phyloP scores from a whole-genome alignment of 2,329 filamentous ascomycete genomes.

The Myriangium duriaei region DNA sequence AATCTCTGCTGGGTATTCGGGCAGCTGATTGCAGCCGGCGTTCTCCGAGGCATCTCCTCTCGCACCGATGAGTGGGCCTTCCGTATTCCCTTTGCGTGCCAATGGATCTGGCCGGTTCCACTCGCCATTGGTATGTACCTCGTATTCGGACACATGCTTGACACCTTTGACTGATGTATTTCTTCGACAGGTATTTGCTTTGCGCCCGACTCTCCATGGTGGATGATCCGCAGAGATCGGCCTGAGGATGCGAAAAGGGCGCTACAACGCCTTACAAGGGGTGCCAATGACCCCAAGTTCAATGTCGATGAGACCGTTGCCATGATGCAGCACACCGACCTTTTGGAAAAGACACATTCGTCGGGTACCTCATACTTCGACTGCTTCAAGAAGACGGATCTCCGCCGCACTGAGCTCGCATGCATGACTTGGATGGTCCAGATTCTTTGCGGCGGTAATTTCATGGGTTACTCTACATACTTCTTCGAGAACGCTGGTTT shows the following conservation, averaged over 20 bases:
- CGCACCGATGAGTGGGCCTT: conserved; percentile 16
- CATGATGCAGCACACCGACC: conserved; percentile 17
- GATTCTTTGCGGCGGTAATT: conserved; percentile 20
- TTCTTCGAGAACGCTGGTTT: conserved; percentile 27
- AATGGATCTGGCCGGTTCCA: conserved; percentile 36
- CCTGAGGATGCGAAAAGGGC: conserved; percentile 17
- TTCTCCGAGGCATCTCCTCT: conserved; percentile 19
- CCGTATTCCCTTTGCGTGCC: conserved; percentile 26
- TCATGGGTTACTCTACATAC: conserved; percentile 24
- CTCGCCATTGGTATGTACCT: conserved; percentile 21
- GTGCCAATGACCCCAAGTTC: conserved; percentile 11
- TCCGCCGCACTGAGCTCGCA: conserved; percentile 25
- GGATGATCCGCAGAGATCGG: conserved; percentile 19
- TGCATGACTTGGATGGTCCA: conserved; percentile 22
- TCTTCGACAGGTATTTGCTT: too few relatives aligned
- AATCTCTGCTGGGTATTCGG: conserved; percentile 51
- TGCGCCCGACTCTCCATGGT: conserved; percentile 22
- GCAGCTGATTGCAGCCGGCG: conserved; percentile 38
- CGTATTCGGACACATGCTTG: conserved; percentile 34
- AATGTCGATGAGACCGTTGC: conserved; percentile 15
- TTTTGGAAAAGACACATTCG: conserved; percentile 21
- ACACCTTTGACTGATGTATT: conserved; percentile 38
- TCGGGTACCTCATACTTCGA: conserved; percentile 23
- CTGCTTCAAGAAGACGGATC: conserved; percentile 25
- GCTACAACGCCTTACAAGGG: conserved; percentile 14